Evolutionary conservation across 805 yeast species (phyloP).

Genomic region (Candida sakaeoensis): DNA sequence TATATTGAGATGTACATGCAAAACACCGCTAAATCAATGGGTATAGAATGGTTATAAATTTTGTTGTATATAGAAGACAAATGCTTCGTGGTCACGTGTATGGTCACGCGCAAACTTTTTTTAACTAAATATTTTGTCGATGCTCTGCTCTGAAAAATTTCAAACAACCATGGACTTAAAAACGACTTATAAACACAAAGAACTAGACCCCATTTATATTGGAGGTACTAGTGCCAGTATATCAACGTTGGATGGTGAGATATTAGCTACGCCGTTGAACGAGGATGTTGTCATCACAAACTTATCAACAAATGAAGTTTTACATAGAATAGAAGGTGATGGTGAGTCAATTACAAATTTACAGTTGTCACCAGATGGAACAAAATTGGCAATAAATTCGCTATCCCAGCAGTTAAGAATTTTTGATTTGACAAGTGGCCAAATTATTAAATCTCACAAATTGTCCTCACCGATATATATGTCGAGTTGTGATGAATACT

Average conservation of each 20-base stretch:
- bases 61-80: not conserved
- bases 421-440: constrained; percentile 43
- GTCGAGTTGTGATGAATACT: constrained; percentile 71
- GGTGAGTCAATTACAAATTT: constrained; percentile 76
- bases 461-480: constrained; percentile 80
- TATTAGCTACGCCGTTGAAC: constrained; percentile 75
- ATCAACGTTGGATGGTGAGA: constrained; percentile 57
- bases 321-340: constrained; percentile 75
- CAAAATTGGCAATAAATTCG: constrained; percentile 65
- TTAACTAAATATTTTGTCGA: not conserved
- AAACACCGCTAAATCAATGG: constrained; percentile 41
- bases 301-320: constrained; percentile 49
- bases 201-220: constrained; percentile 78
- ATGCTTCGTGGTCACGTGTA: not conserved
- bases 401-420: constrained; percentile 80
- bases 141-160: constrained; percentile 2
- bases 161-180: constrained; percentile 22
- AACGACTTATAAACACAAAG: constrained; percentile 41
- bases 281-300: constrained; percentile 75
- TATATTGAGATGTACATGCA: constrained; percentile 41
- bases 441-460: constrained; percentile 49
- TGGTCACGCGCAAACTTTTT: not conserved
- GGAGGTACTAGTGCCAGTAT: constrained; percentile 79
- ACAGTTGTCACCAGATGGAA: constrained; percentile 73
- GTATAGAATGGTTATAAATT: constrained; percentile 29